Conservation (phyloP, 306 rosid genomes). For the Potentilla sterilis region DNA sequence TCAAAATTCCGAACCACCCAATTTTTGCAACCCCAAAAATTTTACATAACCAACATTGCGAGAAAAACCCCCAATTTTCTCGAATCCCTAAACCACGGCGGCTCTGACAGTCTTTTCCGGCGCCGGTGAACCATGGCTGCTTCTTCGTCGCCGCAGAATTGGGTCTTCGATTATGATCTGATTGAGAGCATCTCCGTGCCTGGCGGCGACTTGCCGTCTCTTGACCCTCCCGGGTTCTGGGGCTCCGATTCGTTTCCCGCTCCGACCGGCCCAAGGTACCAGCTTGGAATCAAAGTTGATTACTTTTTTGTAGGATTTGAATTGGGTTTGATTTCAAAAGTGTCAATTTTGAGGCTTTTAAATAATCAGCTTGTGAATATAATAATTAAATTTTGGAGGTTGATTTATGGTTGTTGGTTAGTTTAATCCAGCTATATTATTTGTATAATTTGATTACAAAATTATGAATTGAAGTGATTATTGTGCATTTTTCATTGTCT, state of each 20-base stretch:
- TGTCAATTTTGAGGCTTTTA: not conserved
- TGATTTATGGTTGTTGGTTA: not conserved
- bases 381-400: not conserved
- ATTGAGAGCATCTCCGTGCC: conserved; percentile 50
- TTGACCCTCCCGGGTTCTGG: conserved; percentile 49
- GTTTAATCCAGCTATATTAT: not conserved
- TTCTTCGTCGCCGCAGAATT: conserved; percentile 42
- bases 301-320: not conserved
- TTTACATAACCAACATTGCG: not conserved
- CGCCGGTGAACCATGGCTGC: conserved; percentile 26
- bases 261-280: conserved; percentile 36
- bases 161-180: conserved; percentile 57
- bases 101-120: conserved; percentile 15
- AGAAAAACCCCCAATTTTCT: not conserved
- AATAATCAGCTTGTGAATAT: not conserved
- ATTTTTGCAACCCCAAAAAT: not conserved
- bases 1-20: not conserved
- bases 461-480: not conserved
- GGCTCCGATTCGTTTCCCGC: conserved; percentile 36
- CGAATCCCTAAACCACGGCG: conserved; percentile 12
- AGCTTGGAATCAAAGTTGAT: not conserved
- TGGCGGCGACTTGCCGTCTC: conserved; percentile 39
- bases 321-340: conserved; percentile 8
- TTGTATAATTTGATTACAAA: not conserved
- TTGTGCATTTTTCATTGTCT: not conserved